These are phyloP conservation scores for Amauroascus niger DNA, from an alignment of 2,329 filamentous ascomycete species.

Conservation along the genomic window DNA sequence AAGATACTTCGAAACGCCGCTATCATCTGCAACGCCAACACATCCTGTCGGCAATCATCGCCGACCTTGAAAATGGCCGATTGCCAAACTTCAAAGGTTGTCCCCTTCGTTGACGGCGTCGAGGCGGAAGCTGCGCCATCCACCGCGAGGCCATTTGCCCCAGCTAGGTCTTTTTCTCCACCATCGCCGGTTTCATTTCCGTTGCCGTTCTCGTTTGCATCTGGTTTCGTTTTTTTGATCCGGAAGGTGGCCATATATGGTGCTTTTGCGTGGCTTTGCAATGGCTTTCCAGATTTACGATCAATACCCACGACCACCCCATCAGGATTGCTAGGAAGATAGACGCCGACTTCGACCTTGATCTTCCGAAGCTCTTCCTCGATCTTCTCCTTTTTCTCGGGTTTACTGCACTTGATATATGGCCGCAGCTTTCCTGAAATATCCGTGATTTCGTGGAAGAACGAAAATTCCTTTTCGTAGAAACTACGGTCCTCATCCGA, in stretches of 20 bases:
- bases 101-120: slow-evolving; percentile 14
- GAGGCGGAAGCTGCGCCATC: background rate
- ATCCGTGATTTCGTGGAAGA: slow-evolving; percentile 92
- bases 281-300: slow-evolving; percentile 89
- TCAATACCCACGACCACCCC: slow-evolving; percentile 97
- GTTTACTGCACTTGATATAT: slow-evolving; percentile 81
- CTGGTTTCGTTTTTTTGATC: slow-evolving; percentile 65
- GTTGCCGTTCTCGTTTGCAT: slow-evolving; percentile 40
- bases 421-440: slow-evolving; percentile 95
- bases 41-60: slow-evolving; percentile 94
- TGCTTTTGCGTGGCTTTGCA: slow-evolving; percentile 96
- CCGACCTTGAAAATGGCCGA: slow-evolving; percentile 99
- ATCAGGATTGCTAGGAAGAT: slow-evolving; percentile 92
- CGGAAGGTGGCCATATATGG: slow-evolving; percentile 99
- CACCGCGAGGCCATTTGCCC: background rate
- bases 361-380: slow-evolving; percentile 97
- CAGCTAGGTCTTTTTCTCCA: slow-evolving; percentile 13
- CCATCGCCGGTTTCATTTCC: slow-evolving; percentile 39
- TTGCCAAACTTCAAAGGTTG: slow-evolving; percentile 89
- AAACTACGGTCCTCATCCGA: slow-evolving; percentile 68
- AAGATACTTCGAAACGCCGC: slow-evolving; percentile 96
- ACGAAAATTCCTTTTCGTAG: slow-evolving; percentile 91
- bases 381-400: slow-evolving; percentile 98
- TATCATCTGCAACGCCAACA: slow-evolving; percentile 95
- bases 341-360: slow-evolving; percentile 92